Base-by-base conservation (phyloP, 139 green algal genomes). In the Pseudopediastrum boryanum region DNA sequence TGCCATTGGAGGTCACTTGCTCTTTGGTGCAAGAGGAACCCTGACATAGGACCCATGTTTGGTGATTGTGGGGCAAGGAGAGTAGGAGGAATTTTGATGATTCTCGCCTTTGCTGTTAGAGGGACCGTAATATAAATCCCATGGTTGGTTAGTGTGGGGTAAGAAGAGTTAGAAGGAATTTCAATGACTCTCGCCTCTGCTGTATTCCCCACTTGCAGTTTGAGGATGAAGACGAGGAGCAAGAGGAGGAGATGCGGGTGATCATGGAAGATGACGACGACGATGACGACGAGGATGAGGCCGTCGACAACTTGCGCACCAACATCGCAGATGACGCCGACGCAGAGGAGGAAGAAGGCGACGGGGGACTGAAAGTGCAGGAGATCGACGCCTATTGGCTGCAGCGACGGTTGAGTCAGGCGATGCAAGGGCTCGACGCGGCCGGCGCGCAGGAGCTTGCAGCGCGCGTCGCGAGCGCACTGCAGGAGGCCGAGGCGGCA, bases 341-440 rank as follows among this genome's bases (percentile, higher is more conserved):
- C 46, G 46, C 13, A 12, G 46, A 35, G 19, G 71, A 70, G 0
- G 71, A 70, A 10, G 52, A 69, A 8, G 54, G 56, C 38, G 73
- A 81, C 54, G 65, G 56, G 27, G 77, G 67, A 19, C 31, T 52
- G 44, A 81, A 79, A 33, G 83, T 79, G 3, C 64, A 75, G 65
- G 94, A 98, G 67, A 97, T 99, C 78, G 96, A 99, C 78, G 96
- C 96, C 4, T 99, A 98, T 89, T 99, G 96, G 96, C 92, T 99
- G 83, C 96, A 99, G 90, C 92, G 96, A 31, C 82, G 92, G 54
- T 86, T 99, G 12, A 75, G 85, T 36, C 83, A 86, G 36, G 93
- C 90, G 0, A 93, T 94, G 46, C 87, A 80, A 27, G 74, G 81
- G 27, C 77, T 93, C 23, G 94, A 98, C 35, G 86, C 93, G n/a